Conservation (phyloP, 768 basidiomycete genomes). For the Tulasnella sp. region DNA sequence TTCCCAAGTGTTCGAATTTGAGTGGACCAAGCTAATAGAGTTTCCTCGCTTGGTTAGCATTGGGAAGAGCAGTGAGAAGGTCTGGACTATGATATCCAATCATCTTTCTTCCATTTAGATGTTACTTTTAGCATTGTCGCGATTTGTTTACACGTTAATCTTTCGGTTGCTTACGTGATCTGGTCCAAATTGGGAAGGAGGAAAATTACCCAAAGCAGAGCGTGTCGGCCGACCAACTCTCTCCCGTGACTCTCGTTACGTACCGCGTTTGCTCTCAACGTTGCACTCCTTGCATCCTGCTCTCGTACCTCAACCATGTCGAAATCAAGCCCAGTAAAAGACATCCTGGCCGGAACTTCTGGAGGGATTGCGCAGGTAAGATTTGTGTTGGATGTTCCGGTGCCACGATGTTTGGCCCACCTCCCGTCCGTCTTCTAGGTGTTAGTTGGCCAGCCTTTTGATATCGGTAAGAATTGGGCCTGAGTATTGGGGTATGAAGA, state of each 20-base stretch:
- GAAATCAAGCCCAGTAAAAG: slow-evolving; percentile 65
- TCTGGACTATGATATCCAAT: slow-evolving; percentile 35
- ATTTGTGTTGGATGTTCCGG: slow-evolving; percentile 11
- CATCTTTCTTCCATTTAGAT: neutral
- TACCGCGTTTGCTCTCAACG: neutral
- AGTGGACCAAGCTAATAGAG: slow-evolving; percentile 30
- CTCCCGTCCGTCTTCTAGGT: slow-evolving; percentile 46
- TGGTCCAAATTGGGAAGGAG: neutral
- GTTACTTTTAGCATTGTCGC: neutral
- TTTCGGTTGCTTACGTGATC: neutral
- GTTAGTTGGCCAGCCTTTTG: slow-evolving; percentile 90
- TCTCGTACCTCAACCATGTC: neutral
- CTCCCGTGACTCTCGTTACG: slow-evolving; percentile 5
- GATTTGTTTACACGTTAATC: neutral
- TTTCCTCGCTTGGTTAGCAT: slow-evolving; percentile 31
- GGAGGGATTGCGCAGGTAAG: slow-evolving; percentile 83
- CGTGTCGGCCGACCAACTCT: slow-evolving; percentile 3
- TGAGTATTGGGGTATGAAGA: neutral
- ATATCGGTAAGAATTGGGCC: slow-evolving; percentile 63
- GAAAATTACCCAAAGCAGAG: slow-evolving; percentile 6
- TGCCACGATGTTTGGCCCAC: slow-evolving; percentile 10
- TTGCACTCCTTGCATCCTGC: neutral
- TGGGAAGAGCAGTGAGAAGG: slow-evolving; percentile 38
- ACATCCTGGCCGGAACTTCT: slow-evolving; percentile 83
- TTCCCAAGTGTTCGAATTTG: neutral